Conservation (phyloP, 345 rosid species). For the Populus alba region DNA sequence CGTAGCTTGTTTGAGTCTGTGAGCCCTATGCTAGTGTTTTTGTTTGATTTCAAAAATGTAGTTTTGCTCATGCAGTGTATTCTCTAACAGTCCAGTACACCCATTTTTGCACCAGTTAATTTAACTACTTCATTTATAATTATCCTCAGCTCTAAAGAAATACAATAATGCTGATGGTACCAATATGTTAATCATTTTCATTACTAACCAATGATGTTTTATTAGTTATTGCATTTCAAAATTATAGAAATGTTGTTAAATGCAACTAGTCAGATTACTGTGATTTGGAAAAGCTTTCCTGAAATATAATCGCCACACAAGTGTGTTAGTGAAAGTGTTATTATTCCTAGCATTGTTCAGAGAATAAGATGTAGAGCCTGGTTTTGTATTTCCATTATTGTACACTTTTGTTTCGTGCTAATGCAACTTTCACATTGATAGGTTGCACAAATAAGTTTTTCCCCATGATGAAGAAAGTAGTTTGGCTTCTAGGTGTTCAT, state of each 20-base stretch:
- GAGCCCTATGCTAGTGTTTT: not conserved
- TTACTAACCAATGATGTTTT: too few relatives aligned
- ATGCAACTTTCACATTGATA: not conserved
- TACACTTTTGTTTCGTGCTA: not conserved
- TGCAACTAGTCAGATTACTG: too few relatives aligned
- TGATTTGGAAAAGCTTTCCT: too few relatives aligned
- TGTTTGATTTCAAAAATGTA: not conserved
- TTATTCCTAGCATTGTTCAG: too few relatives aligned
- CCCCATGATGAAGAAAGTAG: not conserved
- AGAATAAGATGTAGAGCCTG: not conserved
- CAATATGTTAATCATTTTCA: not conserved
- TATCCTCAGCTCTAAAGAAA: not conserved
- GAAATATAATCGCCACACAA: too few relatives aligned
- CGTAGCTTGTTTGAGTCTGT: not conserved
- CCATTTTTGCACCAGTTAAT: not conserved
- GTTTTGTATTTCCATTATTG: not conserved
- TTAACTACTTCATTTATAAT: not conserved
- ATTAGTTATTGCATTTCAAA: not conserved
- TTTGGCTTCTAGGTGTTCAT: not conserved
- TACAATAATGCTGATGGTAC: not conserved
- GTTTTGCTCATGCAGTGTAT: not conserved
- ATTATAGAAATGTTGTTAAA: too few relatives aligned
- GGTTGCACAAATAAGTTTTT: too few relatives aligned
- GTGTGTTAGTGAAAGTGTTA: too few relatives aligned
- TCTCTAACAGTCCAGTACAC: not conserved